Evolutionary conservation across 768 basidiomycete genomes (phyloP).

Genomic region (Pleurotus tuoliensis): DNA sequence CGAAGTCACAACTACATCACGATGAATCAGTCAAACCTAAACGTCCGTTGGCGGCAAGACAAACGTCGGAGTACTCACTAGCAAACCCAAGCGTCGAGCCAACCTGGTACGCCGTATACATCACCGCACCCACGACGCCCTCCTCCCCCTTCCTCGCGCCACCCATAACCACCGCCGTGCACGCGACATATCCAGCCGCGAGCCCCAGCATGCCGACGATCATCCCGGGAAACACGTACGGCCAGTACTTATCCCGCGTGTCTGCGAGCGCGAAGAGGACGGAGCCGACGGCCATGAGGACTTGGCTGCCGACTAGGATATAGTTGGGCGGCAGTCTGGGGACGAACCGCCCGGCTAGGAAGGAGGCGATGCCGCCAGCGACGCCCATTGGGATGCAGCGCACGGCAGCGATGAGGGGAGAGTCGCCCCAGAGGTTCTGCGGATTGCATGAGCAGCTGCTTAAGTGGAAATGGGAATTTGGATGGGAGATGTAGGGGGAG

Average conservation of each 20-base stretch:
- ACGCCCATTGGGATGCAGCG: constrained; percentile 21
- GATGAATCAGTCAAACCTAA: neutral
- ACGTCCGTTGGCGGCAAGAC: neutral
- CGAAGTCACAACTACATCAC: neutral
- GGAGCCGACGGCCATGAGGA: constrained; percentile 31
- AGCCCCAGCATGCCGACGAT: constrained; percentile 38
- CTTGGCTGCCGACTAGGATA: constrained; percentile 36
- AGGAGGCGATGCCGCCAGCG: constrained; percentile 4
- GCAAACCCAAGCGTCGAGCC: constrained; percentile 9
- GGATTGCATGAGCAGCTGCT: constrained; percentile 13
- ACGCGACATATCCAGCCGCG: constrained; percentile 30
- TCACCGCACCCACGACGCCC: constrained; percentile 12
- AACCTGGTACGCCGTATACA: constrained; percentile 11
- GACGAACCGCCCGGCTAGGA: constrained; percentile 6
- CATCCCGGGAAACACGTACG: constrained; percentile 42
- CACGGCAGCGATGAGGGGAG: constrained; percentile 26
- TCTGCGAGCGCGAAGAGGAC: constrained; percentile 38
- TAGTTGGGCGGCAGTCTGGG: constrained; percentile 1
- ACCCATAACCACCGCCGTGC: constrained; percentile 12
- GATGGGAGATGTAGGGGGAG: neutral
- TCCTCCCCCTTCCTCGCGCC: constrained; percentile 10
- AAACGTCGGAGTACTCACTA: neutral
- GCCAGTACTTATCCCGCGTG: constrained; percentile 36
- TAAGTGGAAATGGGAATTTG: neutral
- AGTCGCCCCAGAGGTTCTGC: constrained; percentile 28